Evolutionary conservation across 192 early-diverging fungal species (phyloP), one percentile per base, ranked within the genome.

Genomic region (Entomortierella parvispora): DNA sequence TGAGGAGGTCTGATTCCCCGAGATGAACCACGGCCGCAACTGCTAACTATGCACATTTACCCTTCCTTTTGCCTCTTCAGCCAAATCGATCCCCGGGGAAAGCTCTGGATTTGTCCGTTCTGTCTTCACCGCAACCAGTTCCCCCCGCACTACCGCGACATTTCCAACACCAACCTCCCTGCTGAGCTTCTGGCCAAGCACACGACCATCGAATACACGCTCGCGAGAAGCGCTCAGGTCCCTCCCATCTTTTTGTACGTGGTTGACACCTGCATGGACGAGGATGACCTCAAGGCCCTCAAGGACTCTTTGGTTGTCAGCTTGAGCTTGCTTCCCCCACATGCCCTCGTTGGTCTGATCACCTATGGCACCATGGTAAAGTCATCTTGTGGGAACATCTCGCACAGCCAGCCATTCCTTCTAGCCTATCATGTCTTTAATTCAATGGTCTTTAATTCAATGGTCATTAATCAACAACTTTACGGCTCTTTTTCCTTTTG

Each of bases 91-190:
- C 91, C 96, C 22, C 94, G 95, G 33, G 93, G 90, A 29, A 96
- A 95, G 81, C 86, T 98, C 50, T 99, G 98, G 98, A 96, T 97
- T 61, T 99, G 98, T 65, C 95, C 98, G 7, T 97, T 99, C 82
- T 99, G 98, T 71, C 82, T 97, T 78, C 92, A 95, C 80, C 91
- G 98, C 56, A 99, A 99, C 82, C 93, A 93, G 72, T 93, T 99
- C 72, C 98, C 98, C 32, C 93, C 95, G 62, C 97, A 99, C 64
- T 99, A 99, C 83, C 90, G 92, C 69, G 96, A 99, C 77, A 97
- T 99, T 69, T 93, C 93, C 45, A 89, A 88, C 37, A 90, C 89
- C 58, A 96, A 97, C 68, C 88, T 99, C 63, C 97, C 97, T 10
- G 92, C 95, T 23, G 97, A 99, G 83, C 84, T 99, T 56, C 81